phyloP scores from a whole-genome alignment of 371 early-diverging fungal species.

The Smittium mucronatum region DNA sequence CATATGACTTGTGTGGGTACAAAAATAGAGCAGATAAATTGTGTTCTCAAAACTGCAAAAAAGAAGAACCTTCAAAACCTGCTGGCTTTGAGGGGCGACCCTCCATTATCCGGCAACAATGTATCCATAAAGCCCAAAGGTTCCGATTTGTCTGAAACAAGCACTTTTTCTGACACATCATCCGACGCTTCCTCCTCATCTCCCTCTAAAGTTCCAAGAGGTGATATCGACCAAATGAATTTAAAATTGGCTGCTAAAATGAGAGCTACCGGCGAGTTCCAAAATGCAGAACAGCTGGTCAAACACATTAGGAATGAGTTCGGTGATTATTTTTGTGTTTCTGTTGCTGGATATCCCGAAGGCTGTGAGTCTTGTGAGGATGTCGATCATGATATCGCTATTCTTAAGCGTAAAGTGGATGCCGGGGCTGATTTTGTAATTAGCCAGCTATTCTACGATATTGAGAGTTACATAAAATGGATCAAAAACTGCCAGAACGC shows the following conservation, averaged over 20 bases:
- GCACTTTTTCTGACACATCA: neutral
- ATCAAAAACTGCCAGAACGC: constrained; percentile 53
- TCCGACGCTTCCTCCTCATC: neutral
- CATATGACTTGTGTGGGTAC: constrained; percentile 95
- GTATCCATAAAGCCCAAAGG: constrained; percentile 20
- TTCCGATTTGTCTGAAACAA: neutral
- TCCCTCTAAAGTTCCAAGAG: neutral
- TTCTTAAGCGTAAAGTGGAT: constrained; percentile 76
- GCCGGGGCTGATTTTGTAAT: constrained; percentile 86
- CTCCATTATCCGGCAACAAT: constrained; percentile 37
- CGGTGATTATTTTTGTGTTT: constrained; percentile 90
- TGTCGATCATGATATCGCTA: constrained; percentile 56
- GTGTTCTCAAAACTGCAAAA: constrained; percentile 75
- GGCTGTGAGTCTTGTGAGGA: constrained; percentile 56
- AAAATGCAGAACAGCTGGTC: constrained; percentile 73
- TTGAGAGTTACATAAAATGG: constrained; percentile 68
- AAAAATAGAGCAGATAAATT: constrained; percentile 72
- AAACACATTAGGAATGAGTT: constrained; percentile 74
- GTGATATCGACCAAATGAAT: neutral
- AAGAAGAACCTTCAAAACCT: constrained; percentile 89
- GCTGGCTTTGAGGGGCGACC: constrained; percentile 88
- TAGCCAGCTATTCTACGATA: constrained; percentile 90
- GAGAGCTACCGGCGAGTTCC: constrained; percentile 61
- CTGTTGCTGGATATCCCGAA: constrained; percentile 92
- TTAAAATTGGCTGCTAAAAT: constrained; percentile 18